phyloP scores from a whole-genome alignment of 2,329 filamentous ascomycete genomes.

The Claviceps digitariae region DNA sequence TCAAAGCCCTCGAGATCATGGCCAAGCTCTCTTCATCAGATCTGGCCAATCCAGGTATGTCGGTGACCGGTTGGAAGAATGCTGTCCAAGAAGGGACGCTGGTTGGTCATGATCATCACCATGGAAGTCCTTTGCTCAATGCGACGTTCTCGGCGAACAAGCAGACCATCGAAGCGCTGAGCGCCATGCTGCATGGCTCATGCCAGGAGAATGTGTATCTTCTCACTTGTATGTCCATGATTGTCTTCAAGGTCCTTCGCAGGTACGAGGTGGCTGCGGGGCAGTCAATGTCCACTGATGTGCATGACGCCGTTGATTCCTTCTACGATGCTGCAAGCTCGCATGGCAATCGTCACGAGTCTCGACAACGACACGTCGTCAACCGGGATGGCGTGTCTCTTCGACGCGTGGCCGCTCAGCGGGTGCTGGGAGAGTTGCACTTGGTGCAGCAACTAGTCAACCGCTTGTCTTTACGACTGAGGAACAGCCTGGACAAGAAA shows the following conservation, averaged over 20 bases:
- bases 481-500: background rate
- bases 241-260: slow-evolving; percentile 19
- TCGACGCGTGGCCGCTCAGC: slow-evolving; percentile 9
- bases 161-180: slow-evolving; percentile 2
- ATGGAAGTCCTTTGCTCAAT: background rate
- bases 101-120: background rate
- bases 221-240: slow-evolving; percentile 17
- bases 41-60: no score
- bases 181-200: slow-evolving; percentile 17
- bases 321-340: no score
- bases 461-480: slow-evolving; percentile 10
- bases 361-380: background rate
- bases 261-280: slow-evolving; percentile 12
- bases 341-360: no score
- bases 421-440: slow-evolving; percentile 20
- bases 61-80: background rate
- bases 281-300: background rate
- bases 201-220: slow-evolving; percentile 18
- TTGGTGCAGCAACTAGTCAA: slow-evolving; percentile 17
- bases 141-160: slow-evolving; percentile 3
- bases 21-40: background rate
- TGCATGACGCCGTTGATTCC: background rate
- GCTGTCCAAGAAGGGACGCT: background rate
- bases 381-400: background rate
- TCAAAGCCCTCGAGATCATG: background rate